Conservation (phyloP, 306 rosid genomes). For the Vigna radiata region DNA sequence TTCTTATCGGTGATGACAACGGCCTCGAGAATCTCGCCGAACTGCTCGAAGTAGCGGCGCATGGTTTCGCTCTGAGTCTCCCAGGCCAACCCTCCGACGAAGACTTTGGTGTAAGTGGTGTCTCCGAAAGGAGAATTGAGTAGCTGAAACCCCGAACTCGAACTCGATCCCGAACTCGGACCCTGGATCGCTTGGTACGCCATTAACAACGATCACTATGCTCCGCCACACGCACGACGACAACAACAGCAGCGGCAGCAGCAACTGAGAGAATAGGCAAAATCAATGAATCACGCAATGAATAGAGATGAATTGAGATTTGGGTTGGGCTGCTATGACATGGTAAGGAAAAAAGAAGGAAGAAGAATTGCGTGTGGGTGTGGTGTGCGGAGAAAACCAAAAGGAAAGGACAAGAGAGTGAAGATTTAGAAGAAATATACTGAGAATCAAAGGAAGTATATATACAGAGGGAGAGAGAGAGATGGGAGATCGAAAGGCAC, state of each 20-base stretch:
- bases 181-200: slow-evolving; percentile 82
- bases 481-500: slow-evolving; percentile 38
- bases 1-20: slow-evolving; percentile 93
- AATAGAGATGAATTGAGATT: slow-evolving; percentile 26
- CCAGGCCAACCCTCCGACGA: slow-evolving; percentile 98
- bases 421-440: slow-evolving; percentile 51
- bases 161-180: slow-evolving; percentile 82
- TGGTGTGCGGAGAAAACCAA: not conserved
- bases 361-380: slow-evolving; percentile 29
- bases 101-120: slow-evolving; percentile 92
- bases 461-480: slow-evolving; percentile 12
- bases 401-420: slow-evolving; percentile 26
- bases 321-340: slow-evolving; percentile 33
- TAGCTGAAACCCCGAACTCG: slow-evolving; percentile 81
- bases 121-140: slow-evolving; percentile 88
- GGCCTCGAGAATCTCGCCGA: slow-evolving; percentile 93
- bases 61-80: slow-evolving; percentile 94
- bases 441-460: slow-evolving; percentile 46
- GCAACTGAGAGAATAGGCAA: not conserved
- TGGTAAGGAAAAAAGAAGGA: not conserved
- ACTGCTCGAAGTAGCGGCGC: slow-evolving; percentile 84
- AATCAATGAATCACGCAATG: slow-evolving; percentile 14
- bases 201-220: slow-evolving; percentile 53
- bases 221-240: slow-evolving; percentile 25
- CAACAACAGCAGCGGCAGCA: slow-evolving; percentile 11